phyloP scores from a whole-genome alignment of 2,329 filamentous ascomycete genomes.

The Hymenoscyphus infarciens region DNA sequence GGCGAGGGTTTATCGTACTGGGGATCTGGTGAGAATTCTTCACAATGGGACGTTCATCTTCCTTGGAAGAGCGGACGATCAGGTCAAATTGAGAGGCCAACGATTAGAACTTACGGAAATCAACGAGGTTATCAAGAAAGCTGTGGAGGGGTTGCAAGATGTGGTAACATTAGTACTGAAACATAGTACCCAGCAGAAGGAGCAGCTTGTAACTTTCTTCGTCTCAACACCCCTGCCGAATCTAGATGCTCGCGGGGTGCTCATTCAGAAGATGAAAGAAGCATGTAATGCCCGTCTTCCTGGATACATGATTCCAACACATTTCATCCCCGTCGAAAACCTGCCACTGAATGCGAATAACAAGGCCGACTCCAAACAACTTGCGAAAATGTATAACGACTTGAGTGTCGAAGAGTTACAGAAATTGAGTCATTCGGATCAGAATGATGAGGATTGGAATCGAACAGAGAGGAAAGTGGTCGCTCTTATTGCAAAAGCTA shows the following conservation, averaged over 20 bases:
- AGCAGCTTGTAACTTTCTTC: constrained; percentile 78
- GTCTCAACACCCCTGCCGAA: constrained; percentile 37
- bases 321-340: constrained; percentile 66
- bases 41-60: constrained; percentile 84
- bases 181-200: constrained; percentile 69
- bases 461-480: constrained; percentile 48
- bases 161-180: constrained; percentile 72
- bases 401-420: constrained; percentile 60
- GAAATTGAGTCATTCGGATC: constrained; percentile 42
- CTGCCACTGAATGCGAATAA: constrained; percentile 87
- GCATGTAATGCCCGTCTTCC: constrained; percentile 70
- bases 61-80: constrained; percentile 81
- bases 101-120: constrained; percentile 88
- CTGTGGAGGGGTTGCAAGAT: constrained; percentile 57
- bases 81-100: constrained; percentile 88
- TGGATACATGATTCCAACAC: constrained; percentile 87
- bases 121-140: constrained; percentile 73
- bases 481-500: constrained; percentile 45
- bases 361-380: constrained; percentile 72
- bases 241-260: constrained; percentile 33
- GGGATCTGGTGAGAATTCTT: constrained; percentile 79
- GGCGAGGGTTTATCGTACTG: constrained; percentile 77
- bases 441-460: constrained; percentile 33
- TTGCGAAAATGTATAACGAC: constrained; percentile 63
- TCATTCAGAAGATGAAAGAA: constrained; percentile 49